A percentile compares a stretch with the other conserved stretches of the same genome.
phyloP scores from a whole-genome alignment of 1,284 basidiomycete genomes.

The Ceratobasidium sp. region DNA sequence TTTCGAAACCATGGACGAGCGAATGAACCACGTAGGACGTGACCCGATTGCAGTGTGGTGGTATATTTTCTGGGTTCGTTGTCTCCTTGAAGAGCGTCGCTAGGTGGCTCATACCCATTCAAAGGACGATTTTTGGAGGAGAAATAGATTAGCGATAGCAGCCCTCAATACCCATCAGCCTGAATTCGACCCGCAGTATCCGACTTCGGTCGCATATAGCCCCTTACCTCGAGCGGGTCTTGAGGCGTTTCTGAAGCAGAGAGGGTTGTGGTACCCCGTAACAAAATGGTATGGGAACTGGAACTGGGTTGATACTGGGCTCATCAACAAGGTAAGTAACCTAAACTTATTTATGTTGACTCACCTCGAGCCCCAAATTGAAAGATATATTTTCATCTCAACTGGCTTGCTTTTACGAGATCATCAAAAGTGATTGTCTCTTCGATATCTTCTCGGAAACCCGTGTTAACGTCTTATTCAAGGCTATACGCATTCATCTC shows the following conservation, averaged over 20 bases:
- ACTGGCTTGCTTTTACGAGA: constrained; percentile 76
- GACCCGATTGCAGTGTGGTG: constrained; percentile 78
- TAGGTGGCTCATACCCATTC: background rate
- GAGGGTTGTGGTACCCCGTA: constrained; percentile 69
- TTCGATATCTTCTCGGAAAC: constrained; percentile 48
- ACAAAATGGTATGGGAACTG: constrained; percentile 58
- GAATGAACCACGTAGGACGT: constrained; percentile 67
- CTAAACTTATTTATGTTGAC: background rate
- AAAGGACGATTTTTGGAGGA: constrained; percentile 82
- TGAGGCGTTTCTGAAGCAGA: constrained; percentile 74
- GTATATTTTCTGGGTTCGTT: constrained; percentile 82
- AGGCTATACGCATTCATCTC: constrained; percentile 74
- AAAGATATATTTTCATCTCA: constrained; percentile 71
- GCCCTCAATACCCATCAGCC: constrained; percentile 64
- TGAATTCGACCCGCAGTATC: constrained; percentile 81
- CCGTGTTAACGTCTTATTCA: constrained; percentile 47
- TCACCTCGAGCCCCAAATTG: background rate
- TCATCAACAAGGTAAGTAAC: constrained; percentile 74
- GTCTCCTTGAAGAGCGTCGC: background rate
- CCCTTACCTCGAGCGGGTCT: constrained; percentile 76
- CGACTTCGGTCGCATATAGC: constrained; percentile 79
- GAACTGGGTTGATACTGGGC: constrained; percentile 74
- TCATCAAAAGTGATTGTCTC: constrained; percentile 62
- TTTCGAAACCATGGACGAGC: constrained; percentile 70
- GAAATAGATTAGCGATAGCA: constrained; percentile 70